Evolutionary conservation across 1,284 basidiomycete species (phyloP).

Genomic region (Dichomitus squalens): DNA sequence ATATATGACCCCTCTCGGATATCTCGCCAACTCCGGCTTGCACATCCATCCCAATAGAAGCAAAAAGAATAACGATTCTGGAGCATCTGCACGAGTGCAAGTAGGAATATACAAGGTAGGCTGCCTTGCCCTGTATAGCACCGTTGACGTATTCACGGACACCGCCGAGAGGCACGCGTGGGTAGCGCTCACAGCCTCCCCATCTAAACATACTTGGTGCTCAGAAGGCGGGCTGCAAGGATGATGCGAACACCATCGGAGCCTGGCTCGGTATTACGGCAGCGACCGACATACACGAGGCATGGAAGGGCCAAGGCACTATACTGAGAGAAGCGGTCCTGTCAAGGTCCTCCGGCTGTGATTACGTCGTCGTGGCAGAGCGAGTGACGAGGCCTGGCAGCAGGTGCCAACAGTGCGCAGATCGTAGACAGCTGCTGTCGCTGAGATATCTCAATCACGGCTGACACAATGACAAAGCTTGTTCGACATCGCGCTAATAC

Average conservation of each 20-base stretch:
- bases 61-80: not conserved
- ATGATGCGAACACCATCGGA: not conserved
- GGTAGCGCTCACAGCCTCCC: slow-evolving; percentile 2
- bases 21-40: not conserved
- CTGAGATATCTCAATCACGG: not conserved
- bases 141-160: not conserved
- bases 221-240: slow-evolving; percentile 1
- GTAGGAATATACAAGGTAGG: not conserved
- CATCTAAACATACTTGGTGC: not conserved
- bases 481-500: not conserved
- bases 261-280: slow-evolving; percentile 2
- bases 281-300: slow-evolving; percentile 3
- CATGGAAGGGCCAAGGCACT: not conserved
- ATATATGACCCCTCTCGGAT: not conserved
- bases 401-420: not conserved
- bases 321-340: no score
- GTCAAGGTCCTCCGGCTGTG: no score
- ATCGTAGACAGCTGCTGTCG: not conserved
- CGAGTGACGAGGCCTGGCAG: not conserved
- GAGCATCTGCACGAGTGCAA: not conserved
- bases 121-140: slow-evolving; percentile 1
- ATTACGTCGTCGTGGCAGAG: no score
- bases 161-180: not conserved
- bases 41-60: not conserved
- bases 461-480: not conserved